Base-by-base conservation (phyloP, 2,329 filamentous ascomycete species). In the Aspergillus sp. region DNA sequence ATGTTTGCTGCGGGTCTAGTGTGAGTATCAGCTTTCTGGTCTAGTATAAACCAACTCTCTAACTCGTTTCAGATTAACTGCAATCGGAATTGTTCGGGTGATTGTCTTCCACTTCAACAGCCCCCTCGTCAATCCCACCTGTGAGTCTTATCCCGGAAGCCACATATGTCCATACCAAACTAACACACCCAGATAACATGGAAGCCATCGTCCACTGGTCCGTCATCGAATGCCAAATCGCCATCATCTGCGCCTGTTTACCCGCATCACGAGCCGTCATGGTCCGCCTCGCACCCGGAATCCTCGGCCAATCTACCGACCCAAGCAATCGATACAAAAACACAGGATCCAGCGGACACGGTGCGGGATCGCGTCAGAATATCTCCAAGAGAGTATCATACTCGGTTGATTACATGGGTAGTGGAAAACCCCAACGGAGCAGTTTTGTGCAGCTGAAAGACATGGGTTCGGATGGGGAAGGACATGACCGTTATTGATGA, bases 181-280 rank as follows among this genome's bases (percentile, higher is more conserved):
- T 35, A 13, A 35, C 33, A 10, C 31, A 11, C 19, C 30, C 27
- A 40, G 44, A 33, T 13, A 40, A 38, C 7, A 37, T 46, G 36
- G 34, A 30, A 27, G 29, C 40, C 2, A 29, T 46, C 8, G 43
- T 35, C 30, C 34, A 43, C 31, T 43, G 40, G 44, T 46, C 40
- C 7, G 36, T 42, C 11, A 46, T 46, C n/a, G 44, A 46, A 26
- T 37, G 33, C 32, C 40, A 43, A 33, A 29, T 46, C 7, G 39
- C 44, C n/a, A 36, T 46, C 30, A 33, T 43, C 10, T 46, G 44
- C 27, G 44, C 44, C 12, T 46, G 44, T 29, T 27, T 46, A 32
- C 44, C 44, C 27, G 28, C 39, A 19, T 28, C 40, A 27, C 40
- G 40, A 30, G 40, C 30, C 9, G 12, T 46, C 6, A 28, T 46